Base-by-base conservation (phyloP, 1,284 basidiomycete species). In the Waitea zeae region DNA sequence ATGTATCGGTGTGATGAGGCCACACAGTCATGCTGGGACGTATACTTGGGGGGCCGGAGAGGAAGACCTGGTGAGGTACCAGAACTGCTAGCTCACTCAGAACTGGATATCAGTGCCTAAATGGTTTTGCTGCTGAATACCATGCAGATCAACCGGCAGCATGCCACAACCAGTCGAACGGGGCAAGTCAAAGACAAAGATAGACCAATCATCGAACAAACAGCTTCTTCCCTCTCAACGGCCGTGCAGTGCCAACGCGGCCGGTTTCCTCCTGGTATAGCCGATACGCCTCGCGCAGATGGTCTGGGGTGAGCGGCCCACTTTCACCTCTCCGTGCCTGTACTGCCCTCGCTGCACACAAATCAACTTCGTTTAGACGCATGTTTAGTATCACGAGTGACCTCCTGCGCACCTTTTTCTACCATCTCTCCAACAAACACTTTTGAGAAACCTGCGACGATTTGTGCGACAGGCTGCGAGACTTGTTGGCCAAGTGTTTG, bases 381-480 rank as follows among this genome's bases (percentile, higher is more conserved):
- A 31, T 20, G n/a, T 15, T 6, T 11, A 12, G 24, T 26, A 28
- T 12, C 17, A 22, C 28, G 15, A 31, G 32, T 33, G 15, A 11
- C 18, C 3, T 20, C 14, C 32, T 2, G 46, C 58, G 34, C 36
- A 82, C 84, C 84, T 58, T 80, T 79, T 51, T 92, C 87, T 14
- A 90, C 70, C 4, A 92, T 83, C 52, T 92, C 87, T 2, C 88
- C 88, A 6, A 93, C 83, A 45, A 93, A 93, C 2, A 92, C 84
- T 49, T 93, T 93, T 13, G 70, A 69, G 38, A 92, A 83, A 46
- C 88, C 88, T 5, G 86, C 81, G 0, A 90, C 77, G 22, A 90
- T 74, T 46, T 89, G 84, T 1, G 86, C 78, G 1, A 92, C 80
- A 12, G 83, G 81, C 42, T 80, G 74, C 3, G 82, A 86, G 3